A percentile compares a stretch with the other conserved stretches of the same genome.
These are phyloP conservation scores for Ceratobasidium sp. DNA, from an alignment of 1,284 basidiomycete species.

Conservation along the genomic window DNA sequence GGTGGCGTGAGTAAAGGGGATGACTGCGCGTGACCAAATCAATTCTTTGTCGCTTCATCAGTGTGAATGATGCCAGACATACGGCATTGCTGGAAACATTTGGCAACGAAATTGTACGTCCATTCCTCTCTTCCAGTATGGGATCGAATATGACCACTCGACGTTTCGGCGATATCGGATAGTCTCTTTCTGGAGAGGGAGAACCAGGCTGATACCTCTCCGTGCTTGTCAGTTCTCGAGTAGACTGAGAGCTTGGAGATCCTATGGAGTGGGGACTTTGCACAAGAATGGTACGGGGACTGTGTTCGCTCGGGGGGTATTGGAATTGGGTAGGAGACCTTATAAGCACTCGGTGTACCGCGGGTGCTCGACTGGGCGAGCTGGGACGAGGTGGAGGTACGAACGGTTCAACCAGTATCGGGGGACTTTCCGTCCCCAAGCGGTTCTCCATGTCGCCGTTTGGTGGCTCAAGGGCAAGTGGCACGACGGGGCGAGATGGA, in stretches of 20 bases:
- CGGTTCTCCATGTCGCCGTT: neutral
- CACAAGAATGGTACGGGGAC: neutral
- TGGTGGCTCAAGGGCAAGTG: too few species aligned
- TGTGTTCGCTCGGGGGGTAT: neutral
- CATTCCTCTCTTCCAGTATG: neutral
- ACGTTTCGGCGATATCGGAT: neutral
- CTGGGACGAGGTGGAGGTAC: constrained; percentile 8
- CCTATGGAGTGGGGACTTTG: neutral
- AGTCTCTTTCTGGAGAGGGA: neutral
- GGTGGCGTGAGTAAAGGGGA: constrained; percentile 3
- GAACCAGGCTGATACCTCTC: neutral
- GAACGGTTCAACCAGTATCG: constrained; percentile 26
- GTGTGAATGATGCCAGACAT: neutral
- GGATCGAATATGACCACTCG: neutral
- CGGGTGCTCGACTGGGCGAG: neutral
- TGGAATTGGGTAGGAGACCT: neutral
- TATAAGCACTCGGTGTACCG: neutral
- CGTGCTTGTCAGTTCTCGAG: neutral
- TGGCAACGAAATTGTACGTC: neutral
- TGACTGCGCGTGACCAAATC: constrained; percentile 12
- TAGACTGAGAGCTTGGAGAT: constrained; percentile 3
- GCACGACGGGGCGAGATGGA: too few species aligned
- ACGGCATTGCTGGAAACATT: constrained; percentile 15
- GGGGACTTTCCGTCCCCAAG: neutral
- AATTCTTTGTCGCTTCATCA: neutral